Base-by-base conservation (phyloP, 2,329 filamentous ascomycete genomes). In the Colletotrichum phormii region DNA sequence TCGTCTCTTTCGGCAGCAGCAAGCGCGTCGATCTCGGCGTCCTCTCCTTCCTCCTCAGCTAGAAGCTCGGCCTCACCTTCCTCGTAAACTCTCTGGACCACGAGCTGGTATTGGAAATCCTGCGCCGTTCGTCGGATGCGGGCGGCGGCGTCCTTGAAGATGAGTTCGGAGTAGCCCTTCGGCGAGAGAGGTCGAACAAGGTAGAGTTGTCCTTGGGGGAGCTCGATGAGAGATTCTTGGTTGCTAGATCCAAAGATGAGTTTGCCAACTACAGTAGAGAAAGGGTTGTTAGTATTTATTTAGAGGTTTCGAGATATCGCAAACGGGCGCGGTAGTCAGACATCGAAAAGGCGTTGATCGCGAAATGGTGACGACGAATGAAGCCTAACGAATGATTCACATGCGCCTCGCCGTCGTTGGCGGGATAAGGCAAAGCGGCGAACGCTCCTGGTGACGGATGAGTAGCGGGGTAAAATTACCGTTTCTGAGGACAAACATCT, bases 161-260 rank as follows among this genome's bases (percentile, higher is more conserved):
- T 97, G 81, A 98, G 95, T 84, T 99, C 97, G 1, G 96, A 98
- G 82, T 98, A 98, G 76, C 97, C 97, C 83, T 99, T 99, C 70
- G 96, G 95, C 8, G 96, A 98, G 62, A 95, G 90, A 12, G 97
- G 97, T 78, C 97, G 94, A 78, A 99, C 97, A 77, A 99, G 93
- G 83, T 98, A 99, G 57, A 99, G 94, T 83, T 98, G 95, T 80
- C 97, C 97, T 83, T 98, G 95, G 18, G 95, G 92, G 55, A 99
- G 92, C 81, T 98, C 95, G 84, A 98, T 95, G 80, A 99, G 91
- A 60, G 95, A 93, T 86, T 98, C 95, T 83, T 98, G 96, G 81
- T 91, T 94, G 79, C 90, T 90, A 74, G 89, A 90, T 80, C 97
- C 95, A 82, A 98, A 98, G 81, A 98, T 91, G 80, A 97, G 92